Evolutionary conservation across 306 rosid genomes (phyloP).

Genomic region (Quercus alba): DNA sequence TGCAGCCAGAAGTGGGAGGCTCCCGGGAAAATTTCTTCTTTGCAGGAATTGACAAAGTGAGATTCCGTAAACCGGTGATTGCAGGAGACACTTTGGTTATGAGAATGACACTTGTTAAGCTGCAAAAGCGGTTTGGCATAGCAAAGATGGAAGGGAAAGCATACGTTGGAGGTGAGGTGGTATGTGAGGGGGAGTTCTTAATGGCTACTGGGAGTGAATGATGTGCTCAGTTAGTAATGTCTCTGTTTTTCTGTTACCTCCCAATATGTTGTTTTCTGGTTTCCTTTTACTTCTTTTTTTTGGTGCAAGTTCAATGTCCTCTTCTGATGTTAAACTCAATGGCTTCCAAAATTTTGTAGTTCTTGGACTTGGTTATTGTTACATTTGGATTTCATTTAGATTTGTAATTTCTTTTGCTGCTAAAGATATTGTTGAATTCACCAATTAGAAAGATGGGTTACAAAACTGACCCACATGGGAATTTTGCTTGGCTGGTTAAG

Average conservation of each 20-base stretch:
- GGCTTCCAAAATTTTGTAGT: background rate
- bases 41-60: conserved; percentile 90
- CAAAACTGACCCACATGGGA: background rate
- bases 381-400: background rate
- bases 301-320: background rate
- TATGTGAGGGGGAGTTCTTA: conserved; percentile 90
- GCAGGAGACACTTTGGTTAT: conserved; percentile 94
- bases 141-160: conserved; percentile 99
- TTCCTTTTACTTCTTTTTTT: background rate
- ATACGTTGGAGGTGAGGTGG: conserved; percentile 90
- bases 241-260: background rate
- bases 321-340: background rate
- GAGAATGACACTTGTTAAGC: conserved; percentile 86
- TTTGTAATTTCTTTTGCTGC: background rate
- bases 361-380: background rate
- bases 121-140: conserved; percentile 84
- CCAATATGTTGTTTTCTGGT: background rate
- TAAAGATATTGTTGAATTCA: background rate
- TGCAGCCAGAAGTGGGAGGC: conserved; percentile 91
- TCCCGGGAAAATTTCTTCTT: conserved; percentile 85
- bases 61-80: conserved; percentile 85
- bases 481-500: background rate
- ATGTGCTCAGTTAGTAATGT: background rate
- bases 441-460: background rate
- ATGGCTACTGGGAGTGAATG: conserved; percentile 63